Evolutionary conservation across 371 early-diverging fungal genomes (phyloP), one percentile per base, ranked within the genome.

Genomic region (Mucor indicus): DNA sequence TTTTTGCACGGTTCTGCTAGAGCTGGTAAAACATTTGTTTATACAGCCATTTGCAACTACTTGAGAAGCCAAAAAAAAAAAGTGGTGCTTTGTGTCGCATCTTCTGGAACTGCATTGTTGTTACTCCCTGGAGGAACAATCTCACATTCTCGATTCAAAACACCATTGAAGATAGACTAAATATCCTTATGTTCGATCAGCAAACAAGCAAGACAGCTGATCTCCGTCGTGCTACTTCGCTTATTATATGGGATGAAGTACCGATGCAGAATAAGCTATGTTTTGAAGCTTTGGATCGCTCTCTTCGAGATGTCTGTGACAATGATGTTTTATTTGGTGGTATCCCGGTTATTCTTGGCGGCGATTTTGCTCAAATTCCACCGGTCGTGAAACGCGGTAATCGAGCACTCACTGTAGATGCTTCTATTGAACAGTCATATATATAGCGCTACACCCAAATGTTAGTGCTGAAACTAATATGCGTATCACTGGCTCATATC

Each of bases 241-340:
- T 50, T 16, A 49, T 49, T 11, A 49, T 49, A 5, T 40, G 49
- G 31, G 49, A 49, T 40, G 32, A 49, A 39, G 41, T 39, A 6
- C 49, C 40, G 1, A 48, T 49, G 49, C 39, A 31, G 12, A 22
- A 49, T 32, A 25, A 23, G 5, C 8, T 15, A 31, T 48, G 40
- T 10, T 48, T 48, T 40, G 49, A 48, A 39, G 40, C 49, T 2
- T 30, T 48, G 10, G 40, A 48, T 23, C 4, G 30, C 13, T 20
- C 35, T 7, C 41, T 39, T n/a, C 3, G 17, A 8, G 49, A 48
- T 39, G 25, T 48, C 4, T 15, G 31, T 31, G 30, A 15, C 23
- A 25, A 29, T 32, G 42, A 29, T 17, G 21, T 38, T 7, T 4
- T 43, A 1, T 52, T 52, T 44, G 39, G 53, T 31, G 38, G 45